phyloP scores from a whole-genome alignment of 371 early-diverging fungal species.

The Coemansia sp. region DNA sequence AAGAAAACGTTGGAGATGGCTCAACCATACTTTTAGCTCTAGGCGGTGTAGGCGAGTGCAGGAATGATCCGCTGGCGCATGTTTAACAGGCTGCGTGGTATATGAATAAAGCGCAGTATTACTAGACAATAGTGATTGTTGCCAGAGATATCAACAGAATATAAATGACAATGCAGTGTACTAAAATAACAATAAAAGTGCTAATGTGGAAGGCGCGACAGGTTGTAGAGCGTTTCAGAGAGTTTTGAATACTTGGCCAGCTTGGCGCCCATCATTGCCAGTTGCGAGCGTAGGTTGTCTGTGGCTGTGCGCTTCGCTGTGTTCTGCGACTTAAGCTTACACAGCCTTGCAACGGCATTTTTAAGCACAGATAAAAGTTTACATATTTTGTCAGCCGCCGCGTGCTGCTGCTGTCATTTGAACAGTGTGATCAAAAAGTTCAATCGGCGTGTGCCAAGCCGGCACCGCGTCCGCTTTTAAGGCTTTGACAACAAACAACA shows the following conservation, averaged over 20 bases:
- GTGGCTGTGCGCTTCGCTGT: slow-evolving; percentile 9
- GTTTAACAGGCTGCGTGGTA: too few relatives aligned
- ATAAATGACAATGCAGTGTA: neutral
- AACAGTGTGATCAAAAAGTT: too few relatives aligned
- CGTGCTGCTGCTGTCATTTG: neutral
- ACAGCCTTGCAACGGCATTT: slow-evolving; percentile 29
- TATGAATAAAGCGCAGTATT: too few relatives aligned
- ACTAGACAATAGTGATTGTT: too few relatives aligned
- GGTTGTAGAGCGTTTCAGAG: slow-evolving; percentile 11
- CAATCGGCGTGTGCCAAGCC: too few relatives aligned
- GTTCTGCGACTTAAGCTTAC: slow-evolving; percentile 21
- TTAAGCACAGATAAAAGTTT: slow-evolving; percentile 23
- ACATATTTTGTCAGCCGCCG: slow-evolving; percentile 10
- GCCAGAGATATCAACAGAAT: too few relatives aligned
- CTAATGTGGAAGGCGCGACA: slow-evolving; percentile 13
- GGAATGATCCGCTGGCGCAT: too few relatives aligned
- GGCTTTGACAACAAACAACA: too few relatives aligned
- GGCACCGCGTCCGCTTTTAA: too few relatives aligned
- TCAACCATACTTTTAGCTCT: too few relatives aligned
- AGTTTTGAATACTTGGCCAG: slow-evolving; percentile 22
- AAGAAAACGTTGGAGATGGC: too few relatives aligned
- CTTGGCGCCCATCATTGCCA: slow-evolving; percentile 11
- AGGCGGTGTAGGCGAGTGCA: too few relatives aligned
- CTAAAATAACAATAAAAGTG: neutral
- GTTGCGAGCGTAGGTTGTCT: slow-evolving; percentile 17